Evolutionary conservation across 1,284 basidiomycete genomes (phyloP).

Genomic region (Inonotus obliquus): DNA sequence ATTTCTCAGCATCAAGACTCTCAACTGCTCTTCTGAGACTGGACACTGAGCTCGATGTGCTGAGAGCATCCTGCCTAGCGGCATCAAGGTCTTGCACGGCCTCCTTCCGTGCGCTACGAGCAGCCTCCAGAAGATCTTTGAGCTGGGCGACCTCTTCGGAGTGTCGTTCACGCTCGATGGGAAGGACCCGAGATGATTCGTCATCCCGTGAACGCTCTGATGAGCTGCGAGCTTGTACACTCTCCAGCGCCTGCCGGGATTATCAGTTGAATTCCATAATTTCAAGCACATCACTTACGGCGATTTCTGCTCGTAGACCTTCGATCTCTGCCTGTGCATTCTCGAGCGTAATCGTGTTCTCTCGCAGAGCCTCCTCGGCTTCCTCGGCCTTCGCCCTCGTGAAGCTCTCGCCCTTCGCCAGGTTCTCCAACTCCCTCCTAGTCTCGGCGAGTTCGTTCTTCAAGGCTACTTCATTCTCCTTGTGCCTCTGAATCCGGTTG

Average conservation of each 20-base stretch:
- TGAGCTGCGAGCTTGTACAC: constrained; percentile 29
- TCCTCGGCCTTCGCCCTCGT: constrained; percentile 70
- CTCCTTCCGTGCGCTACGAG: constrained; percentile 23
- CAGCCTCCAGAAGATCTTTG: constrained; percentile 42
- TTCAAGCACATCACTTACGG: constrained; percentile 45
- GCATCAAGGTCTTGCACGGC: constrained; percentile 21
- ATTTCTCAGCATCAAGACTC: constrained; percentile 31
- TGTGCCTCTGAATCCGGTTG: constrained; percentile 64
- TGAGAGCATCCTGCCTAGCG: constrained; percentile 21
- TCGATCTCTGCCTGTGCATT: constrained; percentile 92
- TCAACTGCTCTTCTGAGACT: constrained; percentile 25
- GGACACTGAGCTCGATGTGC: constrained; percentile 20
- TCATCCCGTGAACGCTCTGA: constrained; percentile 10
- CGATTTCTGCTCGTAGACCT: constrained; percentile 68
- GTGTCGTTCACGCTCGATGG: constrained; percentile 28
- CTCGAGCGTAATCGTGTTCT: constrained; percentile 86
- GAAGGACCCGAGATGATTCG: constrained; percentile 2
- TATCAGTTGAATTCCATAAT: not conserved
- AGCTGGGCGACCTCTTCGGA: constrained; percentile 51
- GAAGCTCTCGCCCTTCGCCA: constrained; percentile 57
- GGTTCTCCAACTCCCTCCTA: constrained; percentile 58
- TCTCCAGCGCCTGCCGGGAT: constrained; percentile 48
- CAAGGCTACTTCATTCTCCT: constrained; percentile 74
- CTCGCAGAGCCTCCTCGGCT: constrained; percentile 82
- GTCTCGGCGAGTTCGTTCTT: constrained; percentile 62